Percentiles rank a stretch among this genome's conserved stretches.
Evolutionary conservation across 768 basidiomycete genomes (phyloP).

Genomic region (Mycena galericulata): DNA sequence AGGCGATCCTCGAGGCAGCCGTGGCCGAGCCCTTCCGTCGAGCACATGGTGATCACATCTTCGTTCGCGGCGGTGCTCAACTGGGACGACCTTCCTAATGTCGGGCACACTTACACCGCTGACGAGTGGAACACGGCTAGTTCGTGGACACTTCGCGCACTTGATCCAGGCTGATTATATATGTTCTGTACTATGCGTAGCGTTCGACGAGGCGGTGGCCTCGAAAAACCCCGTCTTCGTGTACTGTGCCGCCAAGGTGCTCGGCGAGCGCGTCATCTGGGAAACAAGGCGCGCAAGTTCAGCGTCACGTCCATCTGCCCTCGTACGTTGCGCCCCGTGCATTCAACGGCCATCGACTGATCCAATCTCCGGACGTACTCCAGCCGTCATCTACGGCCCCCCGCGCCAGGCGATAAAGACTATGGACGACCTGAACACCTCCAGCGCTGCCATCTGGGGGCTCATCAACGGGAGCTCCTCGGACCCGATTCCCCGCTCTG

Average conservation of each 20-base stretch:
- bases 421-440: conserved; percentile 3
- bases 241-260: conserved; percentile 2
- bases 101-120: not conserved
- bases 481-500: conserved; percentile 6
- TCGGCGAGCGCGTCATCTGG: conserved; percentile 9
- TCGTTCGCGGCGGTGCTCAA: conserved; percentile 11
- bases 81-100: not conserved
- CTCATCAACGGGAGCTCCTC: conserved; percentile 4
- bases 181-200: not conserved
- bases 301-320: conserved; percentile 13
- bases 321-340: not conserved
- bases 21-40: conserved; percentile 5
- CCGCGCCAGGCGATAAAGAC: not conserved
- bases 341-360: not conserved
- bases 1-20: conserved; percentile 1
- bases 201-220: conserved; percentile 4
- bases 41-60: conserved; percentile 8
- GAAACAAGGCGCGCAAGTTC: conserved; percentile 6
- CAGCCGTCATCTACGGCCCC: conserved; percentile 19
- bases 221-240: not conserved
- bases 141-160: not conserved
- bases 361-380: too few species aligned
- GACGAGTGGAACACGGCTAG: conserved; percentile 4
- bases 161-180: not conserved
- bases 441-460: not conserved